phyloP scores from a whole-genome alignment of 2,329 filamentous ascomycete genomes.

The Botrytis galanthina region DNA sequence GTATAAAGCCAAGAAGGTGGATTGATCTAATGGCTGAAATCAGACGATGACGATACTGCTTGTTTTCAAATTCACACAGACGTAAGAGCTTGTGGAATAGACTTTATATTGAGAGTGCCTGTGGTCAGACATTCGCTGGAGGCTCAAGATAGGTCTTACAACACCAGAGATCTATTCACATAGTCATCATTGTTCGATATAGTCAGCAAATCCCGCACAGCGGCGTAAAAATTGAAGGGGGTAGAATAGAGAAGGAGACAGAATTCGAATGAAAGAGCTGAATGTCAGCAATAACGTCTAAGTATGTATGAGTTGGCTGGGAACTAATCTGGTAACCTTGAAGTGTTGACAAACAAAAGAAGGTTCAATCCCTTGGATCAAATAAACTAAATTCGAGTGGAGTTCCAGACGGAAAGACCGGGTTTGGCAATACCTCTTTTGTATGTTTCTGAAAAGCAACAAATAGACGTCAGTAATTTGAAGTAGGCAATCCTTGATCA shows the following conservation, averaged over 20 bases:
- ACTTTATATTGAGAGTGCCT: not conserved
- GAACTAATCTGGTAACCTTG: not conserved
- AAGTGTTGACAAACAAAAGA: not conserved
- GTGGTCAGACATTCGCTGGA: conserved; percentile 14
- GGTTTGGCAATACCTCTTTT: not conserved
- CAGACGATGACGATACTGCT: not conserved
- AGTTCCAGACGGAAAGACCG: conserved; percentile 11
- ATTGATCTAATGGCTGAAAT: not conserved
- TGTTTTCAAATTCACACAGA: conserved; percentile 6
- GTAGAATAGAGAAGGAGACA: not conserved
- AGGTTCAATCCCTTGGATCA: not conserved
- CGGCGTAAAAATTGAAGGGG: not conserved
- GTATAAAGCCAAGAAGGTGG: conserved; percentile 7
- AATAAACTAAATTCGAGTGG: conserved; percentile 5
- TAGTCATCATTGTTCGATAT: conserved; percentile 20
- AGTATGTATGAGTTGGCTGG: conserved; percentile 12
- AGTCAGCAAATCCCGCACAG: conserved; percentile 23
- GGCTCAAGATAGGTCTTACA: conserved; percentile 25
- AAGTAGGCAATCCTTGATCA: not conserved
- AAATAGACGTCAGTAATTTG: not conserved
- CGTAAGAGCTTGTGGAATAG: not conserved
- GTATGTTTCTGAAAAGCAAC: not conserved
- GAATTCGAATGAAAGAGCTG: conserved; percentile 7
- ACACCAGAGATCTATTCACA: conserved; percentile 15
- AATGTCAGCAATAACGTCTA: conserved; percentile 12